Percentiles rank a stretch among this genome's conserved stretches.
phyloP scores from a whole-genome alignment of 352 stramenopile species.

The Globisporangium sylvaticum region DNA sequence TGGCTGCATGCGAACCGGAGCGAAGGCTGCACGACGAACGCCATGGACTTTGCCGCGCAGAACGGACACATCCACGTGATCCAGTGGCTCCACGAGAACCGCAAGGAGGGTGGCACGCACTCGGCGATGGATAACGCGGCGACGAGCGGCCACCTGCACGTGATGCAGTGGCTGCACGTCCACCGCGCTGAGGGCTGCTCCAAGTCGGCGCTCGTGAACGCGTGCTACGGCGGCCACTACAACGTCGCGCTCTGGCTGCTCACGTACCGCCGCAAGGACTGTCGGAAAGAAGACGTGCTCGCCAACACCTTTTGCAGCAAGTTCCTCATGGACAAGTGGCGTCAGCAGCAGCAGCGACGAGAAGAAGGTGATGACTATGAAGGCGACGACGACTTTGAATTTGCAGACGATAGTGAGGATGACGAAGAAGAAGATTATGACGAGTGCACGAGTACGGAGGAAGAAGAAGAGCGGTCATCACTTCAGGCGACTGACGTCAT shows the following conservation, averaged over 20 bases:
- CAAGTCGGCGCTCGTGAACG: slow-evolving; percentile 65
- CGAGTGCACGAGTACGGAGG: not conserved
- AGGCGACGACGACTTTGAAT: not conserved
- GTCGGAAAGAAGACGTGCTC: slow-evolving; percentile 15
- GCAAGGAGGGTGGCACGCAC: slow-evolving; percentile 34
- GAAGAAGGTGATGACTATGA: not conserved
- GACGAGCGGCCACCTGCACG: slow-evolving; percentile 26
- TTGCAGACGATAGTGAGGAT: not conserved
- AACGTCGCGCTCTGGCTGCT: slow-evolving; percentile 56
- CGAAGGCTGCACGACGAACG: slow-evolving; percentile 25
- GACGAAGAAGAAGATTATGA: not conserved
- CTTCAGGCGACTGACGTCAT: not conserved
- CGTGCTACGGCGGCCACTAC: slow-evolving; percentile 43
- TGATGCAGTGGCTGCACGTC: slow-evolving; percentile 50
- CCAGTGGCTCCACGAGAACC: slow-evolving; percentile 28
- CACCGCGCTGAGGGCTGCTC: slow-evolving; percentile 62
- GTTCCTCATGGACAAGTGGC: slow-evolving; percentile 14
- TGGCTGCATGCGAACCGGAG: slow-evolving; percentile 30
- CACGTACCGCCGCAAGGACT: slow-evolving; percentile 8
- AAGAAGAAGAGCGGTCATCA: not conserved
- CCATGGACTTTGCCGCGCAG: slow-evolving; percentile 28
- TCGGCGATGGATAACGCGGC: slow-evolving; percentile 39
- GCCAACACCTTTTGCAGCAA: slow-evolving; percentile 1
- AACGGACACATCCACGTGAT: slow-evolving; percentile 31
- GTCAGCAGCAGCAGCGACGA: not conserved